Evolutionary conservation across 345 rosid genomes (phyloP), one percentile per base, ranked within the genome.

Genomic region (Erysimum cheiranthoides): DNA sequence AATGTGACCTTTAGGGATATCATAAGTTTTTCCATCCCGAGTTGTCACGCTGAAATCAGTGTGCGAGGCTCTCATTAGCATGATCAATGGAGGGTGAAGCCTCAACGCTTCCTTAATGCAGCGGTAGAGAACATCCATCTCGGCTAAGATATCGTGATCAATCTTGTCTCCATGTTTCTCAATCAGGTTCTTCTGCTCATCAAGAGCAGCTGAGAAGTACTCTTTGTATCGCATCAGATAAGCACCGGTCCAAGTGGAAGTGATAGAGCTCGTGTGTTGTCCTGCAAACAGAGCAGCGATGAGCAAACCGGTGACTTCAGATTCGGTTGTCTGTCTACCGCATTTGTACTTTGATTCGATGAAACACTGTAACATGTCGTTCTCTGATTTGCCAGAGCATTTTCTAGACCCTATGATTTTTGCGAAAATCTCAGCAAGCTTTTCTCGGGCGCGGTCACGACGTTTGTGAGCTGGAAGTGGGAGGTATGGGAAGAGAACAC

Each of bases 211-310:
- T 12, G 87, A 73, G 53, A 87, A 76, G 79, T 79, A 85, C 65
- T 92, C 66, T 79, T 84, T 88, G 83, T 86, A 74, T 38, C 76
- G 75, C 66, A 94, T 87, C 57, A 92, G 90, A 73, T 94, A 92
- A 70, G 99, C 93, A 28, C 99, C 99, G 1, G 97, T 90, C 99
- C 99, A 95, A 0, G 90, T 88, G 66, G 98, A 95, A 66, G 99
- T 92, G 83, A 95, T 95, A 53, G 99, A 95, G 80, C 99, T 95
- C 18, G 99, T 95, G 82, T 95, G 99, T 86, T 95, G 99, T 51
- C 99, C 98, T 14, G 97, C 98, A 82, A 95, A 95, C 50, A 95
- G 89, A 73, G 98, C 97, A 36, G 99, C 99, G 51, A 95, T 95
- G 66, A 95, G 97, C 79, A 95, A 79, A 49, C 99, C 99, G 0